These are phyloP conservation scores for Saccharomycopsis hybrid DNA, from an alignment of 1,139 yeast genomes.

Conservation along the genomic window DNA sequence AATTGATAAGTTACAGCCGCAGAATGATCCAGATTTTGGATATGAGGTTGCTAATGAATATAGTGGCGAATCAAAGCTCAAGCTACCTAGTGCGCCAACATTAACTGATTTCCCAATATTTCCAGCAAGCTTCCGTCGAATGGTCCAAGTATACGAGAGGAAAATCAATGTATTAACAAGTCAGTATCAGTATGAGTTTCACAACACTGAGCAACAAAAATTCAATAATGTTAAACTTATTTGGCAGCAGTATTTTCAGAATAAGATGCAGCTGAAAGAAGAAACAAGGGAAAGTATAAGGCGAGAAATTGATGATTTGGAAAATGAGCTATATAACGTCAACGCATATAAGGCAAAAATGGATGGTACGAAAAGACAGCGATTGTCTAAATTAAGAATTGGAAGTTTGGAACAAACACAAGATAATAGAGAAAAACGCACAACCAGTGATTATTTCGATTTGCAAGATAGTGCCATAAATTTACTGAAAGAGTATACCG, in stretches of 20 bases:
- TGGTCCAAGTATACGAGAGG: slow-evolving; percentile 23
- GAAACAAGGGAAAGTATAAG: slow-evolving; percentile 21
- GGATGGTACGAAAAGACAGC: background rate
- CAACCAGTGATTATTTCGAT: too few species aligned
- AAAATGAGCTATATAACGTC: slow-evolving; percentile 25
- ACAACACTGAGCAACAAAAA: slow-evolving; percentile 27
- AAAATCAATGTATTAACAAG: slow-evolving; percentile 21
- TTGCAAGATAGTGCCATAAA: too few species aligned
- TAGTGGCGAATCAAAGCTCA: background rate
- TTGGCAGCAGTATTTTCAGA: slow-evolving; percentile 11
- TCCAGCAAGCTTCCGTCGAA: slow-evolving; percentile 24
- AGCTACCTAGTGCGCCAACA: slow-evolving; percentile 6
- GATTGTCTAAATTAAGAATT: background rate
- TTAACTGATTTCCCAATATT: slow-evolving; percentile 25
- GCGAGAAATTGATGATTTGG: slow-evolving; percentile 23
- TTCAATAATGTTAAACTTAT: slow-evolving; percentile 25
- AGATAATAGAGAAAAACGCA: too few species aligned
- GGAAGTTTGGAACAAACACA: too few species aligned
- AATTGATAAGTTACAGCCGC: slow-evolving; percentile 12
- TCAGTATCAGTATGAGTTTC: slow-evolving; percentile 23
- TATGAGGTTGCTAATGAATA: background rate
- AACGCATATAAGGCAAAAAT: slow-evolving; percentile 7
- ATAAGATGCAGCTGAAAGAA: slow-evolving; percentile 20
- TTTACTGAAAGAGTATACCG: too few species aligned
- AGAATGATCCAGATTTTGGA: background rate